Base-by-base conservation (phyloP, 177 flowering plant species). In the Tripterygium wilfordii region DNA sequence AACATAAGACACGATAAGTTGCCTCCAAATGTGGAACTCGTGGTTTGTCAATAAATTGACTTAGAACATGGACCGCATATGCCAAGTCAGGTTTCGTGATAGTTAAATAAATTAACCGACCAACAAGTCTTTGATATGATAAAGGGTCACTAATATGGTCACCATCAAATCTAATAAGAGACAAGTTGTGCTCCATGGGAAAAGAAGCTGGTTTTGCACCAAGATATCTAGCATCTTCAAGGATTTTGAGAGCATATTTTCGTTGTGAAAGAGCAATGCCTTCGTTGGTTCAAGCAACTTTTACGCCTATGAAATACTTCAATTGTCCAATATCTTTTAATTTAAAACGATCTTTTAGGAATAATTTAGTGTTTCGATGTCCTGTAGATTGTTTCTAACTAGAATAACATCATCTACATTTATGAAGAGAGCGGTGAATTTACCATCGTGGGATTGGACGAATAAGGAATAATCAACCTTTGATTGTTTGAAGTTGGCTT, bases 351-450 rank as follows among this genome's bases (percentile, higher is more conserved):
- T 24, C 24, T n/a, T 38, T 50, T 7, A 38, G 27, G 10, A 38
- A 50, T 17, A 26, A 50, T 35, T 50, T 37, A 14, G 45, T 38
- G 44, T 50, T 39, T 39, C 54, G 27, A 50, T 50, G 18, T 50
- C 54, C 27, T 50, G 23, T 26, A 51, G 45, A 22, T 51, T 39
- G 14, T 51, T 51, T 51, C 54, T 32, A 15, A 15, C 32, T 28
- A 36, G 22, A 38, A 41, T 46, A 21, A 27, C 53, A 56, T 56
- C n/a, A n/a, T n/a, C n/a, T n/a, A n/a, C n/a, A n/a, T n/a, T n/a
- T n/a, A n/a, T n/a, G n/a, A n/a, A n/a, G 21, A 41, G 55, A 40
- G 24, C 45, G 18, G 28, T 38, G 25, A 31, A 50, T 50, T 16
- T 13, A 37, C 41, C 41, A 48, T 37, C 10, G 4, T 10, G 16